Evolutionary conservation across 108 stramenopile genomes (phyloP).

Genomic region (Mediolabrus comicus): DNA sequence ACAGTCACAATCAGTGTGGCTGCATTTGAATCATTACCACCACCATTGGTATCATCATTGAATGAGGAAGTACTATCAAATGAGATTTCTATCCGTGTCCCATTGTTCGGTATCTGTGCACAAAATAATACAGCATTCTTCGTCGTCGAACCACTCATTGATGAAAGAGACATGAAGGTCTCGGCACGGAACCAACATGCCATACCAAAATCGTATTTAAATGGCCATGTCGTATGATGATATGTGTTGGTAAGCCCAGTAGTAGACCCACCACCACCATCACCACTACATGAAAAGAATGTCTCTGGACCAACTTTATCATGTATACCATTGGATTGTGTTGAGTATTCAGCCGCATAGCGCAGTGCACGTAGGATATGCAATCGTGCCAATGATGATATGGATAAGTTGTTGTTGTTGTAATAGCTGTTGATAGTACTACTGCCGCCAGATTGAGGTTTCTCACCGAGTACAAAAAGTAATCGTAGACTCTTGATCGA

Average conservation of each 20-base stretch:
- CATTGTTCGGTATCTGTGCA: constrained; percentile 36
- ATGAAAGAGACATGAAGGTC: constrained; percentile 24
- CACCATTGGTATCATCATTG: not conserved
- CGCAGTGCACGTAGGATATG: constrained; percentile 54
- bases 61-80: constrained; percentile 15
- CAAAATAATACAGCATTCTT: constrained; percentile 43
- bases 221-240: constrained; percentile 61
- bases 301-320: constrained; percentile 55
- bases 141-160: not conserved
- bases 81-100: constrained; percentile 61
- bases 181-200: constrained; percentile 82
- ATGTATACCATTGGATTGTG: constrained; percentile 42
- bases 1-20: constrained; percentile 49
- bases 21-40: constrained; percentile 5
- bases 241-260: constrained; percentile 41
- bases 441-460: not conserved
- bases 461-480: constrained; percentile 43
- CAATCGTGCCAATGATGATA: constrained; percentile 23
- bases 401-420: not conserved
- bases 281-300: constrained; percentile 63
- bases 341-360: constrained; percentile 56
- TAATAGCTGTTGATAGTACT: not conserved
- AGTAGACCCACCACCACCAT: too few species aligned
- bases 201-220: constrained; percentile 76
- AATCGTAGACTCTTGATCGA: constrained; percentile 42